Conservation (phyloP, 2,329 filamentous ascomycete genomes). For the Fusarium papillatum region DNA sequence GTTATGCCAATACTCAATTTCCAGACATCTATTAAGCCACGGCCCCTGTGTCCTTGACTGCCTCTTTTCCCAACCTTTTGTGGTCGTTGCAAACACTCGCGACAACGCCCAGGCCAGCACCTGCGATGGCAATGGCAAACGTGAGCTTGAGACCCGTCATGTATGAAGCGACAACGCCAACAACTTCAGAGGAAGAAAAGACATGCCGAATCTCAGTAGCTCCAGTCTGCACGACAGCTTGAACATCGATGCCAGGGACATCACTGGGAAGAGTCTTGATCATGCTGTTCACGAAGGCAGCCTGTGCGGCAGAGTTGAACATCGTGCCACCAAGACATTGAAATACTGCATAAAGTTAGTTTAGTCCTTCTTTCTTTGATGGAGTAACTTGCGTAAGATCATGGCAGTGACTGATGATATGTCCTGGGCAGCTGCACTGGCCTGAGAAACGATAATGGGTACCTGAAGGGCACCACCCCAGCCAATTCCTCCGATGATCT, state of each 20-base stretch:
- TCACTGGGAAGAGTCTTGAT: slow-evolving; percentile 48
- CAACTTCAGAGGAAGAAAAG: slow-evolving; percentile 62
- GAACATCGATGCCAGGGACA: slow-evolving; percentile 53
- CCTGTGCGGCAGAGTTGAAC: slow-evolving; percentile 62
- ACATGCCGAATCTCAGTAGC: slow-evolving; percentile 68
- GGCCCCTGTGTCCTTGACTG: background rate
- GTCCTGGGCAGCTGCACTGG: slow-evolving; percentile 54
- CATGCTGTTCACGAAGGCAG: slow-evolving; percentile 61
- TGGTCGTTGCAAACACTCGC: background rate
- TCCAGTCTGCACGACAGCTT: slow-evolving; percentile 55
- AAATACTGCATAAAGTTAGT: slow-evolving; percentile 51
- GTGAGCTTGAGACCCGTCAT: slow-evolving; percentile 74
- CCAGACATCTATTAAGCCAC: background rate
- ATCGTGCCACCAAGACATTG: slow-evolving; percentile 65
- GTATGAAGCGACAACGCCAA: slow-evolving; percentile 70
- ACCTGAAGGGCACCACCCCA: slow-evolving; percentile 61
- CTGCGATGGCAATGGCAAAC: slow-evolving; percentile 69
- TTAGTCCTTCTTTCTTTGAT: background rate
- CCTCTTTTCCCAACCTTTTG: background rate
- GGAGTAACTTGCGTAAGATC: slow-evolving; percentile 54
- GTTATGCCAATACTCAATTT: background rate
- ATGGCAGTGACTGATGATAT: slow-evolving; percentile 62
- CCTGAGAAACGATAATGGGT: slow-evolving; percentile 64
- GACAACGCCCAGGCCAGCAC: slow-evolving; percentile 50
- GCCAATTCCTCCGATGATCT: slow-evolving; percentile 65